Conservation (phyloP, 192 early-diverging fungal genomes). For the Pecoramyces ruminantium region DNA sequence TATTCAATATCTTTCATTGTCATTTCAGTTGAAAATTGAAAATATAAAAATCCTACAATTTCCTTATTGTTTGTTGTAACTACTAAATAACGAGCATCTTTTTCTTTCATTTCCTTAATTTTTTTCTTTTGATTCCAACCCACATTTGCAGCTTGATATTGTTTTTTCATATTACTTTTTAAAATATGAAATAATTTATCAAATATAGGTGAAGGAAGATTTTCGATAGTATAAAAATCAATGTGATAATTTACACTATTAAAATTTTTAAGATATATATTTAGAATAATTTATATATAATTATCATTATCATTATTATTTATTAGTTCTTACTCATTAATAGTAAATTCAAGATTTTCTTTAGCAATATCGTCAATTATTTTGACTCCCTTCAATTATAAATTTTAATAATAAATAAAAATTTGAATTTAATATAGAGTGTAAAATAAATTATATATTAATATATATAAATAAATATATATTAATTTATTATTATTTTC, state of each 20-base stretch:
- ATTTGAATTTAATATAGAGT: no score
- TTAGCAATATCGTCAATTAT: neutral
- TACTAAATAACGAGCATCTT: neutral
- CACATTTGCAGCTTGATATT: neutral
- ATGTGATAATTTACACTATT: neutral
- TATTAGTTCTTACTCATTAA: neutral
- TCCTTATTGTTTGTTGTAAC: neutral
- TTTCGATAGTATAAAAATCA: neutral
- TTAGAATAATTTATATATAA: neutral
- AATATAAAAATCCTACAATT: neutral
- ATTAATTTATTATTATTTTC: no score
- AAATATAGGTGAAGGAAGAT: neutral
- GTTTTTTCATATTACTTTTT: neutral
- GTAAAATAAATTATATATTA: no score
- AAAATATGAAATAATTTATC: neutral
- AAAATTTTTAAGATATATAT: neutral
- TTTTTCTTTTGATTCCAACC: neutral
- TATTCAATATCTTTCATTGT: neutral
- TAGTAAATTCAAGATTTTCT: neutral
- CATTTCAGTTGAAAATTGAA: neutral
- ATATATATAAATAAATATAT: no score
- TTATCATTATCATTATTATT: neutral
- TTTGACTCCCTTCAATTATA: neutral
- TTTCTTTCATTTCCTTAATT: neutral
- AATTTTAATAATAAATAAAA: neutral